Conservation (phyloP, 2,329 filamentous ascomycete genomes). For the Nannizziopsis arthrosporioides region DNA sequence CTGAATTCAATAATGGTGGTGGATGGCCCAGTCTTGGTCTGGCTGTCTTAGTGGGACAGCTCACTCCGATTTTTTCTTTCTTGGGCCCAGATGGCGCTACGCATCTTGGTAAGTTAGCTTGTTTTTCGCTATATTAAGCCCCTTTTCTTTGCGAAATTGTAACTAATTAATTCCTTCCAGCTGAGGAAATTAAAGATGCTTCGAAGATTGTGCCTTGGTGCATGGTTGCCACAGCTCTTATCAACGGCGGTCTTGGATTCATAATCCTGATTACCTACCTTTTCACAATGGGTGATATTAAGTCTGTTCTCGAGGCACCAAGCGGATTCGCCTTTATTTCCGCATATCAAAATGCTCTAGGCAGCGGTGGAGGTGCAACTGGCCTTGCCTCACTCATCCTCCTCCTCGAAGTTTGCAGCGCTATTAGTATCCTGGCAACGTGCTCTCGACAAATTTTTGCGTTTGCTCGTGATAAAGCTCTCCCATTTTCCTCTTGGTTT, state of each 20-base stretch:
- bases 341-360: slow-evolving; percentile 25
- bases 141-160: no score
- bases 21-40: slow-evolving; percentile 36
- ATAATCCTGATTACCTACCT: slow-evolving; percentile 29
- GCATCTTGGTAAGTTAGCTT: slow-evolving; percentile 23
- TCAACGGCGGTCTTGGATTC: slow-evolving; percentile 30
- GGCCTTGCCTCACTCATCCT: slow-evolving; percentile 22
- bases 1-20: slow-evolving; percentile 38
- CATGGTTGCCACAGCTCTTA: slow-evolving; percentile 27
- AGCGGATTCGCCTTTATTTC: slow-evolving; percentile 29
- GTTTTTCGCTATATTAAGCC: no score
- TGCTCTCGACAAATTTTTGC: slow-evolving; percentile 27
- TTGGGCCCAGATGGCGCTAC: slow-evolving; percentile 28
- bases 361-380: slow-evolving; percentile 19
- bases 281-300: slow-evolving; percentile 29
- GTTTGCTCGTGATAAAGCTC: slow-evolving; percentile 44
- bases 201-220: slow-evolving; percentile 26
- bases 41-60: slow-evolving; percentile 30
- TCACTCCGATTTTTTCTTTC: slow-evolving; percentile 28
- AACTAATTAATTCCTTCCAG: slow-evolving; percentile 13
- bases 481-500: slow-evolving; percentile 40
- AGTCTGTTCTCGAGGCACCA: slow-evolving; percentile 17
- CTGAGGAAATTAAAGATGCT: slow-evolving; percentile 33
- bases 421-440: slow-evolving; percentile 27
- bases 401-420: slow-evolving; percentile 22